phyloP scores from a whole-genome alignment of 805 yeast genomes.

The Sugiyamaella smithiae region DNA sequence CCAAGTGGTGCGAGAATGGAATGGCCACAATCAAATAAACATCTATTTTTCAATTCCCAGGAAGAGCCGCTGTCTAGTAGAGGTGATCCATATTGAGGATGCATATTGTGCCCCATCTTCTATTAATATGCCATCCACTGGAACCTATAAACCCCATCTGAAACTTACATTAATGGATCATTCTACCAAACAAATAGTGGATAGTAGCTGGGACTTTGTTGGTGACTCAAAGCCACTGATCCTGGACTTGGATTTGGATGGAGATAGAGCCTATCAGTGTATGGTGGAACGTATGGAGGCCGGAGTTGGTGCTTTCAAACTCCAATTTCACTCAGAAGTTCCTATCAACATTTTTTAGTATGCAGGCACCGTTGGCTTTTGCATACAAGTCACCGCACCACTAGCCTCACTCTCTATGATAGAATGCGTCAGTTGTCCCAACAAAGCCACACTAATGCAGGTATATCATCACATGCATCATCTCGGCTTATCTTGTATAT shows the following conservation, averaged over 20 bases:
- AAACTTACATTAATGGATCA: conserved; percentile 17
- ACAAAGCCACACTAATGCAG: conserved; percentile 3
- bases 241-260: conserved; percentile 2
- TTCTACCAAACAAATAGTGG: conserved; percentile 5
- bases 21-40: conserved; percentile 17
- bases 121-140: background rate
- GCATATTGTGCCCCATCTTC: background rate
- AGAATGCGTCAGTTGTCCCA: background rate
- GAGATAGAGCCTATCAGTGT: conserved; percentile 10
- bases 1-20: conserved; percentile 15
- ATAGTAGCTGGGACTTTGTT: conserved; percentile 15
- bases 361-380: background rate
- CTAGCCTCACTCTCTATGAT: too few species aligned
- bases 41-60: conserved; percentile 7
- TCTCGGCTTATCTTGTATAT: conserved; percentile 4
- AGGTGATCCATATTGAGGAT: conserved; percentile 1
- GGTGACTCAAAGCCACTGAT: conserved; percentile 13
- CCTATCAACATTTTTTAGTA: background rate
- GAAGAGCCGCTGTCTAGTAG: conserved; percentile 3
- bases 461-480: conserved; percentile 3
- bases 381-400: too few species aligned
- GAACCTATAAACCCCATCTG: conserved; percentile 21
- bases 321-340: background rate
- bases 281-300: conserved; percentile 28
- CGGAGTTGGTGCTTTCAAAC: conserved; percentile 20